Percentiles rank a stretch among this genome's conserved stretches.
phyloP scores from a whole-genome alignment of 176 grass and related monocot species.

The Zea mays region Zm-B73-REFERENCE-NAM-5.0 NC_050103.1:21159001-21159500 shows the following conservation, averaged over 20 bases:
- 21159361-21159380: neutral
- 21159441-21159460: neutral
- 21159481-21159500: conserved; percentile 60
- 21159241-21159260: conserved; percentile 42
- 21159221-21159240: neutral
- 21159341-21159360: too few species aligned
- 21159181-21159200: conserved; percentile 42
- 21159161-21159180: conserved; percentile 26
- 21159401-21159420: conserved; percentile 87
- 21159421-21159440: conserved; percentile 33
- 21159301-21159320: neutral
- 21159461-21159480: conserved; percentile 40
- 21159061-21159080: conserved; percentile 22
- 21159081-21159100: neutral
- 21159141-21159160: neutral
- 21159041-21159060: conserved; percentile 33
- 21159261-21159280: conserved; percentile 35
- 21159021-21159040: too few species aligned
- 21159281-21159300: conserved; percentile 2
- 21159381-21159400: conserved; percentile 19
- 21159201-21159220: conserved; percentile 5
- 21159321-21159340: conserved; percentile 15
- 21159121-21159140: neutral
- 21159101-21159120: conserved; percentile 4
- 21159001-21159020: too few species aligned